Conservation (phyloP, 495 filamentous ascomycete species). For the Penicillium egyptiacum region DNA sequence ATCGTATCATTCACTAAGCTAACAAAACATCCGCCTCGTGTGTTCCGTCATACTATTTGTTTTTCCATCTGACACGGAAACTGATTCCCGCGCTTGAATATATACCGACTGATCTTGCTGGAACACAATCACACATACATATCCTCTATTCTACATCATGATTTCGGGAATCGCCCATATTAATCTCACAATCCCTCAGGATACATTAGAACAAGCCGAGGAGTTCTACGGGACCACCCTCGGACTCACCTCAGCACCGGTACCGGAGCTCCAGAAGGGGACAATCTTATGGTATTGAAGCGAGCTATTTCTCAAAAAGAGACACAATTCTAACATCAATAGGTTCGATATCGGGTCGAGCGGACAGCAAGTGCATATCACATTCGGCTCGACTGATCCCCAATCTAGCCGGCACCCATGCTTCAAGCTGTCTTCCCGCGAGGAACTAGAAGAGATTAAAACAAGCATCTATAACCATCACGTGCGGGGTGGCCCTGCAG, state of each 20-base stretch:
- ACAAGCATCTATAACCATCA: conserved; percentile 55
- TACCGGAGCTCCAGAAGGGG: conserved; percentile 51
- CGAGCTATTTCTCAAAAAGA: background rate
- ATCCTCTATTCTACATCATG: conserved; percentile 34
- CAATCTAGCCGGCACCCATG: conserved; percentile 55
- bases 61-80: conserved; percentile 6
- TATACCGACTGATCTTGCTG: background rate
- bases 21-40: background rate
- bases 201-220: conserved; percentile 51
- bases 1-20: background rate
- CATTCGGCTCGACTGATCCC: conserved; percentile 49
- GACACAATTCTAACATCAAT: background rate
- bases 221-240: conserved; percentile 59
- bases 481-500: conserved; percentile 44
- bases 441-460: conserved; percentile 49
- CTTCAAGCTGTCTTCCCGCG: conserved; percentile 48
- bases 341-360: conserved; percentile 58
- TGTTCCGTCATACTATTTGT: background rate
- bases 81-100: conserved; percentile 10
- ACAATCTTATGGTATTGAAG: conserved; percentile 49
- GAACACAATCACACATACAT: background rate
- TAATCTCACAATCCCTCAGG: conserved; percentile 57
- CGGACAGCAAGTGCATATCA: conserved; percentile 62
- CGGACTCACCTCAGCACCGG: conserved; percentile 47
- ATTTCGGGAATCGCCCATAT: conserved; percentile 61